Base-by-base conservation (phyloP, 306 rosid genomes). In the Alnus glutinosa region DNA sequence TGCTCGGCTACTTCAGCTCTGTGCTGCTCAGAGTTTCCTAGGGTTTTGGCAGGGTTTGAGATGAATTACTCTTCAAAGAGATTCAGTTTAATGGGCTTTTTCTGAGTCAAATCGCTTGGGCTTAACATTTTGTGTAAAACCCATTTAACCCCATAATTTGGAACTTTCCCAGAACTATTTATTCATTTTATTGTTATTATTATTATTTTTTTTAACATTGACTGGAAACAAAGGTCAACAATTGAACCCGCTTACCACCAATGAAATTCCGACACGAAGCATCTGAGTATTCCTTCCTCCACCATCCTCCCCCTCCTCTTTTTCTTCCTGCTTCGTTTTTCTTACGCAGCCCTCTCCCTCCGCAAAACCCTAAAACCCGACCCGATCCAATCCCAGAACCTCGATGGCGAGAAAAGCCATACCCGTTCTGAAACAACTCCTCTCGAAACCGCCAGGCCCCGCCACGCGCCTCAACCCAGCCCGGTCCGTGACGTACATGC, bases 401-500 rank as follows among this genome's bases (percentile, higher is more conserved):
- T 4, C 79, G 70, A 92, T 92, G 97, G 92, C 91, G 76, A 55
- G 85, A 72, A 72, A 88, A 82, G 66, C 91, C 73, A 12, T 76
- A 0, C 82, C 85, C 1, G 50, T 73, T 75, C 70, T 92, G 15
- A 81, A 79, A 48, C 88, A 80, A 4, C 74, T 90, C 67, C 55
- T 68, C 55, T 37, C 73, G 2, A 82, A 71, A 28, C 67, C 86
- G 52, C 32, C 76, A 44, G 66, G 37, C 78, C 3, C 68, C 37
- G 1, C 71, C 63, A 0, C 39, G 36, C 50, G 19, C 51, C 82
- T 77, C 79, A 77, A 52, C 70, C 87, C 72, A 9, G 61, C 77
- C 70, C 97, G 98, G 50, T 82, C 86, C 62, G 90, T 93, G 28
- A 93, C 98, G 55, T 89, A 93, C 87, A 93, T 91, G 97, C 98